phyloP scores from a whole-genome alignment of 2,329 filamentous ascomycete species.

The Pseudogymnoascus sp. region DNA sequence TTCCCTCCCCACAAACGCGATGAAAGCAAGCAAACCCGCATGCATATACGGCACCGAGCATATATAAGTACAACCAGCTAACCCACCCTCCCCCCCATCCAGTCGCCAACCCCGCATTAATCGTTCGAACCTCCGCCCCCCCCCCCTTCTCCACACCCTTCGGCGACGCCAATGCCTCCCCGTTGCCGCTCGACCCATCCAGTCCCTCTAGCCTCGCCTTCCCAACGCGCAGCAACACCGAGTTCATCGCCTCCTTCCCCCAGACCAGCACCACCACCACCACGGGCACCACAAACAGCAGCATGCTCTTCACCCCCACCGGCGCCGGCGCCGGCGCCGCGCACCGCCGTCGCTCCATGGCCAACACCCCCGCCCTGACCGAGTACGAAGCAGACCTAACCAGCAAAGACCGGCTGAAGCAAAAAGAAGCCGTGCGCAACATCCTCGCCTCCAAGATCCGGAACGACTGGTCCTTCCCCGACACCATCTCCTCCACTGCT shows the following conservation, averaged over 20 bases:
- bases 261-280: not conserved
- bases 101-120: not conserved
- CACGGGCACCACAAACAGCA: not conserved
- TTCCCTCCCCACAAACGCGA: not conserved
- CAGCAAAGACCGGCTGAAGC: constrained; percentile 52
- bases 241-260: not conserved
- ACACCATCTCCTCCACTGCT: not conserved
- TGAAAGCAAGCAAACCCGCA: not conserved
- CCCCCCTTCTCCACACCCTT: not conserved
- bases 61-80: not conserved
- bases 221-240: not conserved
- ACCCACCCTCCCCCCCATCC: not conserved
- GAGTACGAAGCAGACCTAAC: constrained; percentile 50
- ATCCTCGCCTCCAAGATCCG: constrained; percentile 46
- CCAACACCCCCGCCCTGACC: constrained; percentile 31
- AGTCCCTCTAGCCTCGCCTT: not conserved
- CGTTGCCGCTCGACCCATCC: not conserved
- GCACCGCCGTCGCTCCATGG: constrained; percentile 16
- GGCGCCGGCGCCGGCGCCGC: not conserved
- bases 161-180: not conserved
- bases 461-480: constrained; percentile 44
- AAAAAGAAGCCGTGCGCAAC: constrained; percentile 53
- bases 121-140: not conserved
- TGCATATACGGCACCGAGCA: not conserved
- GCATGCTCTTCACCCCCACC: constrained; percentile 8